Conservation (phyloP, 2,329 filamentous ascomycete species). For the Sarocladiaceae sp. region DNA sequence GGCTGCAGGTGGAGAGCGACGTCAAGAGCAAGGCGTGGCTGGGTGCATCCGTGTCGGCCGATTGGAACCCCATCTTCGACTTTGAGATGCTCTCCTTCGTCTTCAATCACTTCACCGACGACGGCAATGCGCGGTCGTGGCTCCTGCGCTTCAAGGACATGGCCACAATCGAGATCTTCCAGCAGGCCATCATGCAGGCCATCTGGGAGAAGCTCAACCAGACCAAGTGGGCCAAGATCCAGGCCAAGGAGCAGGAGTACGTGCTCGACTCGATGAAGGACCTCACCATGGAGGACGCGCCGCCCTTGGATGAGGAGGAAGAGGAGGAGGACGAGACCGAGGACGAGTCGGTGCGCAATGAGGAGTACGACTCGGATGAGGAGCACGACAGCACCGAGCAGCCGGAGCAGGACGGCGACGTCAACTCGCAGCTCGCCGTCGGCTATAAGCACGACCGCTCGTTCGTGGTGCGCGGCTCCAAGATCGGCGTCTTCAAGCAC, state of each 20-base stretch:
- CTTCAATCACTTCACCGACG: slow-evolving; percentile 90
- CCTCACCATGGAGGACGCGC: slow-evolving; percentile 80
- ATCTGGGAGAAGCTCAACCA: slow-evolving; percentile 96
- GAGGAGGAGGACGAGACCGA: slow-evolving; percentile 59
- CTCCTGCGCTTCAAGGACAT: slow-evolving; percentile 87
- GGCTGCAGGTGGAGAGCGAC: slow-evolving; percentile 74
- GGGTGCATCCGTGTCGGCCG: slow-evolving; percentile 77
- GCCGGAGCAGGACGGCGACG: slow-evolving; percentile 72
- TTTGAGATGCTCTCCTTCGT: slow-evolving; percentile 99
- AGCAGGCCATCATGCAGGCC: slow-evolving; percentile 90
- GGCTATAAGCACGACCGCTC: slow-evolving; percentile 97
- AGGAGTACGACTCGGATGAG: slow-evolving; percentile 65
- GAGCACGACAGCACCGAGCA: slow-evolving; percentile 72
- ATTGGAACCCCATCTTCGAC: slow-evolving; percentile 98
- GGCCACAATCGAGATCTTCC: slow-evolving; percentile 75
- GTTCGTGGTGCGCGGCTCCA: slow-evolving; percentile 93
- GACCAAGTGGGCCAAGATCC: slow-evolving; percentile 88
- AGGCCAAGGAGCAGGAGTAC: slow-evolving; percentile 90
- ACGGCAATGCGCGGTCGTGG: slow-evolving; percentile 93
- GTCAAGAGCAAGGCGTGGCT: slow-evolving; percentile 72
- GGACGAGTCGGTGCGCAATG: slow-evolving; percentile 63
- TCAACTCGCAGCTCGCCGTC: slow-evolving; percentile 91
- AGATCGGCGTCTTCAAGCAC: slow-evolving; percentile 99
- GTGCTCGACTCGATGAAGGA: slow-evolving; percentile 95
- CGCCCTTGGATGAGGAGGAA: slow-evolving; percentile 44